phyloP scores from a whole-genome alignment of 78 protist genomes.

The Planoprotostelium fungivorum region DNA sequence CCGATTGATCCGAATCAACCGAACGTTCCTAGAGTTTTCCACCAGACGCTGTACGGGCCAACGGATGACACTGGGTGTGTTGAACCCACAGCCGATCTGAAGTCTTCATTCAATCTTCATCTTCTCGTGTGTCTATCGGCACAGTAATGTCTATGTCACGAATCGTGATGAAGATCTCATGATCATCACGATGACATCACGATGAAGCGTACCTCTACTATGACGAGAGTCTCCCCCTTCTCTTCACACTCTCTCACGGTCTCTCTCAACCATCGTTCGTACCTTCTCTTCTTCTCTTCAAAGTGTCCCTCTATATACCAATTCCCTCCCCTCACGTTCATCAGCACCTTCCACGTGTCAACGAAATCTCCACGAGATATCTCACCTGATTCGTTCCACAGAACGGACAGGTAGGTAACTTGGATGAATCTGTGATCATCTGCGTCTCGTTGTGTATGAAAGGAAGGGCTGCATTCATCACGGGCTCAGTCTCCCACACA shows the following conservation, averaged over 20 bases:
- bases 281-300: background rate
- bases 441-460: conserved; percentile 2
- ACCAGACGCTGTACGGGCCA: background rate
- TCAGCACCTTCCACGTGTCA: background rate
- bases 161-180: too few relatives aligned
- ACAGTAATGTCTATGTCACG: too few relatives aligned
- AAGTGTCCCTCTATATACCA: conserved; percentile 20
- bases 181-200: too few relatives aligned
- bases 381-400: conserved; percentile 13
- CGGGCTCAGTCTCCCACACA: conserved; percentile 1
- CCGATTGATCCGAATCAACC: conserved; percentile 19
- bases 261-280: background rate
- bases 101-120: background rate
- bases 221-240: background rate
- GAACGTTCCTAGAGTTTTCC: background rate
- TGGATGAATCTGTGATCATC: conserved; percentile 3
- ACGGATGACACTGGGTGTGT: conserved; percentile 30
- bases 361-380: background rate
- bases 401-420: conserved; percentile 14
- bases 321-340: conserved; percentile 27
- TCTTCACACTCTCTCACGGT: background rate
- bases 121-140: background rate
- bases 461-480: conserved; percentile 4
- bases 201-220: conserved; percentile 13
- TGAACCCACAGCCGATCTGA: conserved; percentile 29